phyloP scores from a whole-genome alignment of 2,329 filamentous ascomycete species.

The Rhytidhysteron rufulum region DNA sequence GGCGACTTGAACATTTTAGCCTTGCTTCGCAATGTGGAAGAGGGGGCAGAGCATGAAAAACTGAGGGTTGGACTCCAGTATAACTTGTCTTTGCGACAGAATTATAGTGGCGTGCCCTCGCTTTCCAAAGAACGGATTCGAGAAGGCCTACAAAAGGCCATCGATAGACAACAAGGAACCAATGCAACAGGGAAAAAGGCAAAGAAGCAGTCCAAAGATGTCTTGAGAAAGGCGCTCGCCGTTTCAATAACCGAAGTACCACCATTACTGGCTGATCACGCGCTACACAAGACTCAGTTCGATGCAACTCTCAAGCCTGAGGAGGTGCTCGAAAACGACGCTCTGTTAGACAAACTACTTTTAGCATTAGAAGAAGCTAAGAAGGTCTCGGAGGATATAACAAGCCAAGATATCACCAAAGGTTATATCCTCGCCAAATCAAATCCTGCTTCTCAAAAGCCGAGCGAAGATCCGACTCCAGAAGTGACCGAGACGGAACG shows the following conservation, averaged over 20 bases:
- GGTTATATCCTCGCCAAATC: constrained; percentile 85
- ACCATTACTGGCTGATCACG: constrained; percentile 83
- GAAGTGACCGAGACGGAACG: constrained; percentile 42
- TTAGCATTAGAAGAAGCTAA: constrained; percentile 67
- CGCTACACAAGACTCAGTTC: constrained; percentile 65
- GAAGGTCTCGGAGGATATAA: constrained; percentile 65
- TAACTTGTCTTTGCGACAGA: constrained; percentile 76
- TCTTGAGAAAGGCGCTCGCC: constrained; percentile 74
- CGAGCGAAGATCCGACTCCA: constrained; percentile 21
- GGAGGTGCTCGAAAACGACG: constrained; percentile 65
- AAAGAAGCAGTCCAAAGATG: constrained; percentile 69
- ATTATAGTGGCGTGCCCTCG: constrained; percentile 70
- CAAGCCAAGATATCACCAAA: constrained; percentile 59
- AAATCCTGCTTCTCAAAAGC: constrained; percentile 24
- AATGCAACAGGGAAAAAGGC: constrained; percentile 53
- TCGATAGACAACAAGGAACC: constrained; percentile 55
- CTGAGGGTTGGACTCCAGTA: constrained; percentile 75
- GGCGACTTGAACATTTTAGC: constrained; percentile 76
- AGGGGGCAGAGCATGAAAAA: constrained; percentile 79
- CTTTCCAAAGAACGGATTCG: constrained; percentile 71
- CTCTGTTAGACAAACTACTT: constrained; percentile 63
- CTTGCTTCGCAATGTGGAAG: constrained; percentile 73
- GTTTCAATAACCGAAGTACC: constrained; percentile 85
- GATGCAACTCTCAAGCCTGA: constrained; percentile 65
- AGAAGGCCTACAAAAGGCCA: constrained; percentile 63